A percentile compares a stretch with the other conserved stretches of the same genome.
phyloP scores from a whole-genome alignment of 2,329 filamentous ascomycete genomes.

The Fusarium torreyae region DNA sequence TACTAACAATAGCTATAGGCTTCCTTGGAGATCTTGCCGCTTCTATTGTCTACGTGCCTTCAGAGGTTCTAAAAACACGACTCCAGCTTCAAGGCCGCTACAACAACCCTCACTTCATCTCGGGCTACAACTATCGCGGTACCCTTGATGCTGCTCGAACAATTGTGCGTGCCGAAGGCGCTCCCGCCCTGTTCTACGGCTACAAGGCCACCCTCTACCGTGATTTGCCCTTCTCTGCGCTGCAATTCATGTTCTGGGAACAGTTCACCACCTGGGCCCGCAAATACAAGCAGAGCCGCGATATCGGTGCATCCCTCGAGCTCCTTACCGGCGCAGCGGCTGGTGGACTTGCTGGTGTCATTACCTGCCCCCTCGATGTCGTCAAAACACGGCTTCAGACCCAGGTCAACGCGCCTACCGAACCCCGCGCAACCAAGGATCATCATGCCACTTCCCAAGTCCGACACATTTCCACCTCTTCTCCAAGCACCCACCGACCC shows the following conservation, averaged over 20 bases:
- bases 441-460: constrained; percentile 65
- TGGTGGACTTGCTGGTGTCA: constrained; percentile 91
- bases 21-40: constrained; percentile 94
- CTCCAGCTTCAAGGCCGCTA: constrained; percentile 94
- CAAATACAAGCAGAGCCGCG: constrained; percentile 81
- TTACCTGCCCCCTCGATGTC: constrained; percentile 96
- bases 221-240: constrained; percentile 93
- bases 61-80: constrained; percentile 97
- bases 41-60: constrained; percentile 94
- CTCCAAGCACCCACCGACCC: constrained; percentile 85
- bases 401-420: constrained; percentile 72
- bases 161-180: constrained; percentile 86
- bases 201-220: constrained; percentile 96
- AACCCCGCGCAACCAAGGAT: constrained; percentile 51
- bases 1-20: constrained; percentile 64
- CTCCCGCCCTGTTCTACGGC: constrained; percentile 91
- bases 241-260: constrained; percentile 99
- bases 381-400: constrained; percentile 98
- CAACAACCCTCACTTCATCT: constrained; percentile 94
- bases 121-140: constrained; percentile 95
- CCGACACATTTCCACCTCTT: constrained; percentile 89
- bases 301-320: constrained; percentile 89
- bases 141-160: constrained; percentile 88
- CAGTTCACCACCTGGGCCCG: constrained; percentile 89
- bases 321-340: constrained; percentile 91